Conservation (phyloP, 2,329 filamentous ascomycete species). For the Clarireedia paspali region DNA sequence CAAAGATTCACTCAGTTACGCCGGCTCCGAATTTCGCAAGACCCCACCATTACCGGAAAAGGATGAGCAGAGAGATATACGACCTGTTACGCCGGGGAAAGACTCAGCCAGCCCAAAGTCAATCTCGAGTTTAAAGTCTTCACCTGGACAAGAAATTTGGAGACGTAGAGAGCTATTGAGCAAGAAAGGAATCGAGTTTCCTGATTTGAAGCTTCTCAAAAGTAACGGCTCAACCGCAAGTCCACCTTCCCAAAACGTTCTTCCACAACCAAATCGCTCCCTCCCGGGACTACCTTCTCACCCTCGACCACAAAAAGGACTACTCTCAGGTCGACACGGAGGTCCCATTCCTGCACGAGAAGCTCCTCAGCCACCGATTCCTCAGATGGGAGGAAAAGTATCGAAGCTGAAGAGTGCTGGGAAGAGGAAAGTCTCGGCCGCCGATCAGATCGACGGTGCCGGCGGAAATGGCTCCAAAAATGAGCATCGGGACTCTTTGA, state of each 20-base stretch:
- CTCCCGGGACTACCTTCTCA: conserved; percentile 14
- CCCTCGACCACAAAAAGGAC: conserved; percentile 13
- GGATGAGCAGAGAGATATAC: conserved; percentile 14
- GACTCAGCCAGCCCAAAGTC: conserved; percentile 1
- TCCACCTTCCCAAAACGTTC: conserved; percentile 19
- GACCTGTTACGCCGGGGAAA: conserved; percentile 11
- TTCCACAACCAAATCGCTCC: conserved; percentile 11
- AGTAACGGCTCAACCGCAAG: conserved; percentile 28
- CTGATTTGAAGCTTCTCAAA: conserved; percentile 25
- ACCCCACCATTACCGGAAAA: conserved; percentile 21
- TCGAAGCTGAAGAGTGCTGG: conserved; percentile 26
- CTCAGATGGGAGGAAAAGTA: conserved; percentile 25
- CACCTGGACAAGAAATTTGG: conserved; percentile 25
- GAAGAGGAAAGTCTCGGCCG: conserved; percentile 14
- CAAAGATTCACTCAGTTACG: conserved; percentile 21
- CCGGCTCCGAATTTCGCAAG: conserved; percentile 18
- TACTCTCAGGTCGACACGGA: conserved; percentile 17
- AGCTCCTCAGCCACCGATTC: conserved; percentile 24
- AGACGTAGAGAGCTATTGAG: conserved; percentile 23
- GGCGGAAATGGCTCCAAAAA: background rate
- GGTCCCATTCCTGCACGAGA: conserved; percentile 24
- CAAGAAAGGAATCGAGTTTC: conserved; percentile 21
- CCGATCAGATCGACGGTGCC: conserved; percentile 9
- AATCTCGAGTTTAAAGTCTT: conserved; percentile 15
- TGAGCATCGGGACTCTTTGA: conserved; percentile 2